Base-by-base conservation (phyloP, 495 filamentous ascomycete genomes). In the Penicillium atrosanguineum region DNA sequence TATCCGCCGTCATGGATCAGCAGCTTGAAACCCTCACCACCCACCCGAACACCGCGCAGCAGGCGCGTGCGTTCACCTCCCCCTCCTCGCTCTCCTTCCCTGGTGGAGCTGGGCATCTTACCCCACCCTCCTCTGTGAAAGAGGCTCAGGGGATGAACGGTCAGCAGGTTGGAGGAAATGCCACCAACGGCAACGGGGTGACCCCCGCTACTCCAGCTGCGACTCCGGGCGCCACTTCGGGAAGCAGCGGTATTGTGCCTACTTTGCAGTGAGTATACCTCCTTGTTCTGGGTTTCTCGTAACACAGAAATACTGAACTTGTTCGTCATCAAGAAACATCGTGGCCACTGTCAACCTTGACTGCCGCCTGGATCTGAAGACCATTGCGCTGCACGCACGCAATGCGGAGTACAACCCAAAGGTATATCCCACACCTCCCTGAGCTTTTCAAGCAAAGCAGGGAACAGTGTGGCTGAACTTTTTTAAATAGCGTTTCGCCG, bases 301-400 rank as follows among this genome's bases (percentile, higher is more conserved):
- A 62, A 61, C 60, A 67, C 68, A 67, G 68, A 67, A 43, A 53
- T 36, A 54, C 75, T 78, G 75, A 78, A 77, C 69, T 84, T 91
- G 79, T 75, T 76, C 73, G 68, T 78, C 68, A 69, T 78, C 69
- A 90, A 96, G 91, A 87, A 98, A 98, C 84, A 97, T 98, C 79
- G 94, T 98, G 76, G 92, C 94, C 52, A 98, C 94, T 60, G 94
- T 98, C 82, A 97, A 97, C 73, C 85, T 98, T 68, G 91, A 95
- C 80, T 97, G 94, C 73, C 90, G 94, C 56, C 79, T 98, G 77
- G 94, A 98, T 70, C 82, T 98, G 56, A 98, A 98, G 88, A 98
- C 94, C 69, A 98, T 98, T 69, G 94, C 94, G 54, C 81, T 98
- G 62, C 94, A 98, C 74, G 94, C 94, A 60, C 87, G 94, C 74